Percentiles rank a stretch among this genome's conserved stretches.
Evolutionary conservation across 768 basidiomycete species (phyloP).

Genomic region (Dioszegia hungarica): DNA sequence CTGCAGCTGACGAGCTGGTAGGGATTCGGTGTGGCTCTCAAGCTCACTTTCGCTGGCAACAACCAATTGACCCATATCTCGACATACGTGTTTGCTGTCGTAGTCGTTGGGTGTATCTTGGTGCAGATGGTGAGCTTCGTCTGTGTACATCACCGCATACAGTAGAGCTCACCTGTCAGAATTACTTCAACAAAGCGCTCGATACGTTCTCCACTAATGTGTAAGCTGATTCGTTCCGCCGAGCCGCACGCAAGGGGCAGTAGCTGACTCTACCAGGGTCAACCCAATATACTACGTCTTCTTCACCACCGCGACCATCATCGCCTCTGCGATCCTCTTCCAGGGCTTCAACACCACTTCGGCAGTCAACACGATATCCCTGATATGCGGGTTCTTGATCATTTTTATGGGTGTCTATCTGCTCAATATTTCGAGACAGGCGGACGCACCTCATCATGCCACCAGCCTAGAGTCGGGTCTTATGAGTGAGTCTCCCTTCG

Average conservation of each 20-base stretch:
- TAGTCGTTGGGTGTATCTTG: constrained; percentile 72
- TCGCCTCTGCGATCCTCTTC: constrained; percentile 93
- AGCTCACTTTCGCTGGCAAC: constrained; percentile 83
- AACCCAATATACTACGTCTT: constrained; percentile 98
- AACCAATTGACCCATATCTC: constrained; percentile 93
- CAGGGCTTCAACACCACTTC: constrained; percentile 91
- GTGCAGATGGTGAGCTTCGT: constrained; percentile 51
- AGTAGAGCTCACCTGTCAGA: constrained; percentile 16
- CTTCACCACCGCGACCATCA: constrained; percentile 87
- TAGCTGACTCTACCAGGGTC: constrained; percentile 57
- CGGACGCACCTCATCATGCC: constrained; percentile 44
- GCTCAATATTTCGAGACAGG: constrained; percentile 44
- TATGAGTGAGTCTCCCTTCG: constrained; percentile 43
- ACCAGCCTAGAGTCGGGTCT: constrained; percentile 44
- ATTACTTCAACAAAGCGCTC: constrained; percentile 90
- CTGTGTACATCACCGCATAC: constrained; percentile 49
- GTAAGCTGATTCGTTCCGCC: too few species aligned
- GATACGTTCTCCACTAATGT: constrained; percentile 97
- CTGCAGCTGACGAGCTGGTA: constrained; percentile 14
- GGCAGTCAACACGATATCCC: constrained; percentile 73
- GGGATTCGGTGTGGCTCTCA: constrained; percentile 93
- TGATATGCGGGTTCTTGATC: constrained; percentile 81
- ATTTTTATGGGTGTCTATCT: constrained; percentile 86
- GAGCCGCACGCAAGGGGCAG: too few species aligned
- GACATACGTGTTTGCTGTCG: constrained; percentile 90